Base-by-base conservation (phyloP, 129 eudicot genomes). In the Centaurea solstitialis region DNA sequence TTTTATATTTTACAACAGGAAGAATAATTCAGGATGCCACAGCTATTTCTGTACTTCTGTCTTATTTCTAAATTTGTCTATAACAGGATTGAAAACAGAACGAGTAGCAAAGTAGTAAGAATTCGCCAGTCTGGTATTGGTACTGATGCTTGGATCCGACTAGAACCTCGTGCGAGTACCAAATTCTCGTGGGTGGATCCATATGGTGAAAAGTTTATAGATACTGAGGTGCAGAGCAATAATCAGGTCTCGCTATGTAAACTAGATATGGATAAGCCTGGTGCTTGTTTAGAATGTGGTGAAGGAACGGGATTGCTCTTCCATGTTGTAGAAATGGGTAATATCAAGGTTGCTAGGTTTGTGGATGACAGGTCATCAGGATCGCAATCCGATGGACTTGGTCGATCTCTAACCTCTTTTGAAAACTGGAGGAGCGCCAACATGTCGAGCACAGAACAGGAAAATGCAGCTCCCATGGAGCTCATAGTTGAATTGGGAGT, bases 31-130 rank as follows among this genome's bases (percentile, higher is more conserved):
- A 53, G 45, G 33, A 62, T 17, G 6, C 57, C 62, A 39, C 11
- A 20, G 24, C 22, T 67, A 45, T 43, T 35, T 83, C 35, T 21
- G 22, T 78, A 12, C 70, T 84, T 62, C 38, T 70, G 64, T 72
- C 78, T 81, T 23, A 69, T 79, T 41, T 28, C 18, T 41, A 30
- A 18, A 21, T 72, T 43, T 41, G 73, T 21, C 69, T 68, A 38
- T 17, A 9, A 69, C 90, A 95, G 99, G 83, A 80, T 95, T 89
- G 99, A 95, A 82, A 95, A 95, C 88, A 89, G 99, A 81, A 92
- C 97, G 66, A 73, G 50, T n/a, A 83, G 73, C 83, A 87, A 77
- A 85, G 85, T 79, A 12, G 80, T 95, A 41, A 87, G 89, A 71
- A 53, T 95, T 79, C 87, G 97, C 73, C 99, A 95, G 81, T 86